Evolutionary conservation across 306 rosid genomes (phyloP).

Genomic region (Malus asiatica): DNA sequence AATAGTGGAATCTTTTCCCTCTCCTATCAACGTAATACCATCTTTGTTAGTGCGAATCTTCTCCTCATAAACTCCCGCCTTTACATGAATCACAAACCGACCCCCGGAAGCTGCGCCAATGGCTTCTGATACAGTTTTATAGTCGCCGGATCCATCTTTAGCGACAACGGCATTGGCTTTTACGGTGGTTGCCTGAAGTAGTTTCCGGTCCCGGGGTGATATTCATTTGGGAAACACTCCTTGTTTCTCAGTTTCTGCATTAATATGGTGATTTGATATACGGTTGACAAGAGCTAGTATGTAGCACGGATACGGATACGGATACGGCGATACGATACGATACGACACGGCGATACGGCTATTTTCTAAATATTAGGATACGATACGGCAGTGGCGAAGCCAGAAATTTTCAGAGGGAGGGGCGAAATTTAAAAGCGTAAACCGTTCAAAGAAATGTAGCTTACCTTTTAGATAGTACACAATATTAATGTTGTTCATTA

Average conservation of each 20-base stretch:
- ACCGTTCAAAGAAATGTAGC: too few species aligned
- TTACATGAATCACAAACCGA: conserved; percentile 47
- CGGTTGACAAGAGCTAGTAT: conserved; percentile 38
- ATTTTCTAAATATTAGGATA: too few species aligned
- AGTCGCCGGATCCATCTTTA: conserved; percentile 42
- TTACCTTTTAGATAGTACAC: too few species aligned
- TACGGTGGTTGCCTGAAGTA: conserved; percentile 24
- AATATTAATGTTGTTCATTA: too few species aligned
- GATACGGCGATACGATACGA: too few species aligned
- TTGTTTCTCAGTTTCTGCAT: not conserved
- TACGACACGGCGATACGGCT: too few species aligned
- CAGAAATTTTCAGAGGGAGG: too few species aligned
- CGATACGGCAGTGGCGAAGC: too few species aligned
- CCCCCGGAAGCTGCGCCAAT: conserved; percentile 35
- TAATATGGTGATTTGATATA: not conserved
- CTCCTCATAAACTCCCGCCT: conserved; percentile 41
- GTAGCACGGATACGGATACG: too few species aligned
- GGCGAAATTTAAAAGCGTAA: too few species aligned
- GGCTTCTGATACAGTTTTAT: conserved; percentile 40
- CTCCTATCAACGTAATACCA: conserved; percentile 51
- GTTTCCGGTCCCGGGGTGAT: conserved; percentile 16
- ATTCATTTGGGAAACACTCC: conserved; percentile 32
- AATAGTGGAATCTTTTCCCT: conserved; percentile 37
- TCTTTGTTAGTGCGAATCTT: conserved; percentile 35
- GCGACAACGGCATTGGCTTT: conserved; percentile 41